These are phyloP conservation scores for Mediolabrus comicus DNA, from an alignment of 108 stramenopile species.

Conservation along the genomic window DNA sequence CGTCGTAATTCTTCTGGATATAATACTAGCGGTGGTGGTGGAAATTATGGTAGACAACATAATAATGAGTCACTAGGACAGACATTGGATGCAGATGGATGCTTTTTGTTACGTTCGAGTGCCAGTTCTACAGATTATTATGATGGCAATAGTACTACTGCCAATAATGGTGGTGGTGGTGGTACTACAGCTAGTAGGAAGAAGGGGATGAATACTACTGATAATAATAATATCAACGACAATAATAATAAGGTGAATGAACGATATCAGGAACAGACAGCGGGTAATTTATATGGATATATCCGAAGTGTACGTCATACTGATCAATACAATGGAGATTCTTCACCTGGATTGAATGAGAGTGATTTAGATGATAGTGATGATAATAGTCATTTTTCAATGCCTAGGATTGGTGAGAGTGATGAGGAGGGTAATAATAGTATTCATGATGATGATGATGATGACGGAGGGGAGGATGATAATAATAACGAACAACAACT, in stretches of 20 bases:
- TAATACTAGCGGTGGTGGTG: too few relatives aligned
- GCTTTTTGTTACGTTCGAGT: too few relatives aligned
- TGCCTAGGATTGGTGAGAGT: conserved; percentile 9
- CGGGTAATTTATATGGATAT: conserved; percentile 8
- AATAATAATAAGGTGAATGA: conserved; percentile 1
- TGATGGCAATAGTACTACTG: too few relatives aligned
- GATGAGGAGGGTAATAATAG: not conserved
- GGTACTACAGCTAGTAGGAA: too few relatives aligned
- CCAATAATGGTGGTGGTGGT: too few relatives aligned
- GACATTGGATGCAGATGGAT: not conserved
- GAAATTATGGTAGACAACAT: not conserved
- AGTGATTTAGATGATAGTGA: not conserved
- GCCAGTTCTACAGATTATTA: too few relatives aligned
- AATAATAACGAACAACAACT: not conserved
- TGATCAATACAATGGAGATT: not conserved
- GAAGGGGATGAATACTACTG: too few relatives aligned
- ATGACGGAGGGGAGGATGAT: not conserved
- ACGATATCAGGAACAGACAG: conserved; percentile 10
- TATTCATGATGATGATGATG: not conserved
- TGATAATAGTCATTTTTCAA: not conserved
- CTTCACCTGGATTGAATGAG: not conserved
- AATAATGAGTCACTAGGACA: not conserved
- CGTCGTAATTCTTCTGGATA: too few relatives aligned
- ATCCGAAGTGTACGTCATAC: not conserved
- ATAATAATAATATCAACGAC: not conserved